Conservation (phyloP, 345 rosid species). For the Aquilaria malaccensis region DNA sequence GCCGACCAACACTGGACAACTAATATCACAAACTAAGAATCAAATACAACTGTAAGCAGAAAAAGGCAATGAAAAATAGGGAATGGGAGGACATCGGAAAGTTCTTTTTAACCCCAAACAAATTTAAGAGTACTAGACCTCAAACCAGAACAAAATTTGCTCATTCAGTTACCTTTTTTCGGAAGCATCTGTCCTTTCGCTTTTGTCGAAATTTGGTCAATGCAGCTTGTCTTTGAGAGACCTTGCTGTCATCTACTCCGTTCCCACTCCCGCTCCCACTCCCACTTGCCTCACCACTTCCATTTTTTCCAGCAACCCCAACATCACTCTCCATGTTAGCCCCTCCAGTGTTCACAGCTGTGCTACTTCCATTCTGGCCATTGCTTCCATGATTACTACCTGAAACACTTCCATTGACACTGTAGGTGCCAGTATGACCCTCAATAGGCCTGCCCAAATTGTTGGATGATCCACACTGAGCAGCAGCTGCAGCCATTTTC, state of each 20-base stretch:
- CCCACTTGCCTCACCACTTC: constrained; percentile 31
- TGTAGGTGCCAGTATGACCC: constrained; percentile 32
- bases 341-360: constrained; percentile 25
- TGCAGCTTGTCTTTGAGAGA: constrained; percentile 28
- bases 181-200: constrained; percentile 31
- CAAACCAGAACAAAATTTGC: constrained; percentile 1
- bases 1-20: no score
- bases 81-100: neutral
- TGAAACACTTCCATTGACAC: constrained; percentile 41
- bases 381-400: constrained; percentile 46
- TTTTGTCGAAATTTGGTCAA: constrained; percentile 35
- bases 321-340: constrained; percentile 28
- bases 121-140: no score
- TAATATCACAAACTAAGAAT: no score
- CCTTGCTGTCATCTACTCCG: constrained; percentile 21
- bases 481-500: constrained; percentile 26
- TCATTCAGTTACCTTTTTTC: constrained; percentile 24
- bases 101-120: no score
- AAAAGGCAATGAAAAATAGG: neutral
- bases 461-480: constrained; percentile 41
- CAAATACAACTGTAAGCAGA: no score
- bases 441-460: constrained; percentile 27
- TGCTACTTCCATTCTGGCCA: constrained; percentile 35
- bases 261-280: constrained; percentile 29
- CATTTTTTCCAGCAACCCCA: constrained; percentile 27